Conservation (phyloP, 805 yeast genomes). For the Monosporozyma servazzii region DNA sequence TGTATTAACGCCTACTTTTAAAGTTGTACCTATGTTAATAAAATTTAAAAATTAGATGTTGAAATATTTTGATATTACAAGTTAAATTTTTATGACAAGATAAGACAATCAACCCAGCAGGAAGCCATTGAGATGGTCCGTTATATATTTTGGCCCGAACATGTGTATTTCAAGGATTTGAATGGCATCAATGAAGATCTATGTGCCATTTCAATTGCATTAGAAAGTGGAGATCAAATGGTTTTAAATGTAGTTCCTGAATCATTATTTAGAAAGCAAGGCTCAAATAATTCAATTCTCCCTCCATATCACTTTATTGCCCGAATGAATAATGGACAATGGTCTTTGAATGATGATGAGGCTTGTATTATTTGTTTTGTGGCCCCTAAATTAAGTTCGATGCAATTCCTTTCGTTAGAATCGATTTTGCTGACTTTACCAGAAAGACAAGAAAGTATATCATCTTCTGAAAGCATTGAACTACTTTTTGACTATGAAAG, state of each 20-base stretch:
- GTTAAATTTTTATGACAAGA: neutral
- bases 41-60: neutral
- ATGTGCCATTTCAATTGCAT: conserved; percentile 11
- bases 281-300: neutral
- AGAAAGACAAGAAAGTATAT: conserved; percentile 15
- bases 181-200: conserved; percentile 2
- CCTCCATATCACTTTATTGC: conserved; percentile 13
- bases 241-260: conserved; percentile 13
- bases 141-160: conserved; percentile 22
- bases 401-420: conserved; percentile 70
- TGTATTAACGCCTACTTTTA: neutral
- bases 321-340: neutral
- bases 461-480: neutral
- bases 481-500: neutral
- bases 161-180: conserved; percentile 3
- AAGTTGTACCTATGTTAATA: neutral
- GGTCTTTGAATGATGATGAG: conserved; percentile 8
- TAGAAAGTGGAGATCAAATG: conserved; percentile 16
- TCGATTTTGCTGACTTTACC: conserved; percentile 58
- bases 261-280: neutral
- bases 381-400: conserved; percentile 59
- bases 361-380: conserved; percentile 43
- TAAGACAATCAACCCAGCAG: neutral
- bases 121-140: conserved; percentile 7
- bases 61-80: neutral